These are phyloP conservation scores for Elongisporangium undulatum DNA, from an alignment of 352 stramenopile genomes.

Conservation along the genomic window DNA sequence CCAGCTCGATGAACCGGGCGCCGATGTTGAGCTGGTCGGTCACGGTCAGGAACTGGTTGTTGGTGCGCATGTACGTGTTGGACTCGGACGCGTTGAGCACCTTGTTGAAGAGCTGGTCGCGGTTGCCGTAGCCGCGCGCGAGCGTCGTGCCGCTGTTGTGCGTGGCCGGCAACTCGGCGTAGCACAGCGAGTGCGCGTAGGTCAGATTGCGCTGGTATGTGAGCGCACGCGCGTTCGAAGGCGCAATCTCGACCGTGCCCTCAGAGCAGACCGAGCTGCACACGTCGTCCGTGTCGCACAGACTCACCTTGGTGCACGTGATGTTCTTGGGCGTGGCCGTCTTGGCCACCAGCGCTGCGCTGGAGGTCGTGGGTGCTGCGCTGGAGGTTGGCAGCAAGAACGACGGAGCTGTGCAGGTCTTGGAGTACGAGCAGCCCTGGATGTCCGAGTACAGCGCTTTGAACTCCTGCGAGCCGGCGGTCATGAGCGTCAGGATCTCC, in stretches of 20 bases:
- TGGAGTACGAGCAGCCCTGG: constrained; percentile 31
- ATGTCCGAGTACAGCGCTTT: constrained; percentile 31
- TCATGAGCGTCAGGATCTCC: constrained; percentile 54
- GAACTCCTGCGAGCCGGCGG: constrained; percentile 26
- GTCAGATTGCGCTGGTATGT: constrained; percentile 66
- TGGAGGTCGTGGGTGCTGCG: constrained; percentile 14
- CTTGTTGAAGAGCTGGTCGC: constrained; percentile 69
- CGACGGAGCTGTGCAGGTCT: constrained; percentile 30
- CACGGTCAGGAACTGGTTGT: constrained; percentile 70
- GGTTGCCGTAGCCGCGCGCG: constrained; percentile 66
- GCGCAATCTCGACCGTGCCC: constrained; percentile 46
- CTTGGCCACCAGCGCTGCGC: constrained; percentile 14
- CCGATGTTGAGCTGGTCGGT: constrained; percentile 79
- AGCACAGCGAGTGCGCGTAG: constrained; percentile 70
- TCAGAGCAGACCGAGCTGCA: constrained; percentile 59
- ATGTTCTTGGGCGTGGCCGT: constrained; percentile 35
- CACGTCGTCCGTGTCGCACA: constrained; percentile 57
- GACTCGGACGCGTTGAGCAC: constrained; percentile 46
- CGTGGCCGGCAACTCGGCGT: constrained; percentile 52
- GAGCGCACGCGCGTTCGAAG: constrained; percentile 53
- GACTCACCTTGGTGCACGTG: constrained; percentile 41
- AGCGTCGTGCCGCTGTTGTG: constrained; percentile 78
- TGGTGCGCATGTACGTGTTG: constrained; percentile 57
- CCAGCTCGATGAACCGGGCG: constrained; percentile 72
- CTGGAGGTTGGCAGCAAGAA: constrained; percentile 27